These are phyloP conservation scores for Phytophthora kernoviae DNA, from an alignment of 352 stramenopile species.

Conservation along the genomic window DNA sequence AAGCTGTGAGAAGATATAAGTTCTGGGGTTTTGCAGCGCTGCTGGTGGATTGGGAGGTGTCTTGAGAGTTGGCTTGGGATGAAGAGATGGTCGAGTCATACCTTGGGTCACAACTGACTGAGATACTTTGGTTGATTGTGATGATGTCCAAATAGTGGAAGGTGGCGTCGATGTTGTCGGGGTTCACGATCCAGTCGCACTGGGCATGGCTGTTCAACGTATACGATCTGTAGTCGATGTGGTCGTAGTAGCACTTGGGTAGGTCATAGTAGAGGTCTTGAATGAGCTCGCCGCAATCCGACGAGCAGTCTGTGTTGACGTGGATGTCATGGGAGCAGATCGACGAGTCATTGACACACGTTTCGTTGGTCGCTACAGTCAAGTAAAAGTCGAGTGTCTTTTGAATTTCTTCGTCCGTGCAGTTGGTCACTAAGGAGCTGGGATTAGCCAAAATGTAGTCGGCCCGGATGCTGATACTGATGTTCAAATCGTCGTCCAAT, in stretches of 20 bases:
- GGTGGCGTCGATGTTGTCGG: conserved; percentile 14
- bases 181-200: conserved; percentile 19
- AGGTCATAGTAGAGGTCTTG: conserved; percentile 6
- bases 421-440: conserved; percentile 12
- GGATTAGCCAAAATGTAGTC: conserved; percentile 6
- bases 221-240: conserved; percentile 4
- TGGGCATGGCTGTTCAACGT: conserved; percentile 1
- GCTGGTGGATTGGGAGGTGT: neutral
- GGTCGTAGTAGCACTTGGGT: conserved; percentile 15
- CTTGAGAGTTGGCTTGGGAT: neutral
- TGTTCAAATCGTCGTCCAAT: conserved; percentile 12
- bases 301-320: conserved; percentile 10
- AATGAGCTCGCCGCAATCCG: conserved; percentile 10
- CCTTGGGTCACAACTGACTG: conserved; percentile 1
- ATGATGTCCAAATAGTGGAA: conserved; percentile 16
- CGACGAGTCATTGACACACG: conserved; percentile 14
- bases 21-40: neutral
- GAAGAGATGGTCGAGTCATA: conserved; percentile 19
- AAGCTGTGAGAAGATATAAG: neutral
- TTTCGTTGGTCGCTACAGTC: conserved; percentile 11
- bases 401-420: conserved; percentile 13
- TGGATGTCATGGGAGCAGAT: conserved; percentile 17
- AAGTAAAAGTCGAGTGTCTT: conserved; percentile 18
- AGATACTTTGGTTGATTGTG: conserved; percentile 7
- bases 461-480: conserved; percentile 14